phyloP scores from a whole-genome alignment of 2,329 filamentous ascomycete species.

The Alternaria brassicicola region DNA sequence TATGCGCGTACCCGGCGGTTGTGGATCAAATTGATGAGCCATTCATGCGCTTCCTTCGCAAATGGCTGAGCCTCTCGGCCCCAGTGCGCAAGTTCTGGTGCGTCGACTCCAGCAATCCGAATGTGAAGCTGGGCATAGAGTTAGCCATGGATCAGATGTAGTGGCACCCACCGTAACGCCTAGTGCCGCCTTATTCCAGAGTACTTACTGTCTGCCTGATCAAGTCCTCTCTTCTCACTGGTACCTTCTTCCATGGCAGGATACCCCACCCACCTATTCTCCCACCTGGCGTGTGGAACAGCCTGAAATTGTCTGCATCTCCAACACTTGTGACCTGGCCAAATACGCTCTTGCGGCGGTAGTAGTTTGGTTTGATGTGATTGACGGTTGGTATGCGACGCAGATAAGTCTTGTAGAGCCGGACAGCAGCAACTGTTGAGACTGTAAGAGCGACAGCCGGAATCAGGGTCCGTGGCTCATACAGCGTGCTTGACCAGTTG shows the following conservation, averaged over 20 bases:
- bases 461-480: conserved; percentile 61
- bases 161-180: neutral
- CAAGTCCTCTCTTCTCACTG: conserved; percentile 69
- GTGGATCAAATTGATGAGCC: conserved; percentile 75
- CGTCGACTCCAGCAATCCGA: conserved; percentile 89
- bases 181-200: neutral
- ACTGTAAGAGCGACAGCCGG: conserved; percentile 62
- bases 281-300: conserved; percentile 96
- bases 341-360: conserved; percentile 76
- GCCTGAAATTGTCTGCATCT: conserved; percentile 92
- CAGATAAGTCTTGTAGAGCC: conserved; percentile 73
- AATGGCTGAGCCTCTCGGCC: conserved; percentile 86
- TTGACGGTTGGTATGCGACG: conserved; percentile 80
- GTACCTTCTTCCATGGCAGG: conserved; percentile 74
- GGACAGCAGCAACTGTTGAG: conserved; percentile 60
- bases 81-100: conserved; percentile 91
- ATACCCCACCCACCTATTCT: conserved; percentile 89
- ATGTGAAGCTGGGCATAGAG: conserved; percentile 71
- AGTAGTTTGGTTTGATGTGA: conserved; percentile 75
- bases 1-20: conserved; percentile 79
- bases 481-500: conserved; percentile 61
- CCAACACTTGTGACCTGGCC: conserved; percentile 92
- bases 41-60: conserved; percentile 78
- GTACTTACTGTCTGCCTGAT: conserved; percentile 74
- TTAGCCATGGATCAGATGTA: conserved; percentile 17